Conservation (phyloP, 139 green algal genomes). For the Closterium sp. region DNA sequence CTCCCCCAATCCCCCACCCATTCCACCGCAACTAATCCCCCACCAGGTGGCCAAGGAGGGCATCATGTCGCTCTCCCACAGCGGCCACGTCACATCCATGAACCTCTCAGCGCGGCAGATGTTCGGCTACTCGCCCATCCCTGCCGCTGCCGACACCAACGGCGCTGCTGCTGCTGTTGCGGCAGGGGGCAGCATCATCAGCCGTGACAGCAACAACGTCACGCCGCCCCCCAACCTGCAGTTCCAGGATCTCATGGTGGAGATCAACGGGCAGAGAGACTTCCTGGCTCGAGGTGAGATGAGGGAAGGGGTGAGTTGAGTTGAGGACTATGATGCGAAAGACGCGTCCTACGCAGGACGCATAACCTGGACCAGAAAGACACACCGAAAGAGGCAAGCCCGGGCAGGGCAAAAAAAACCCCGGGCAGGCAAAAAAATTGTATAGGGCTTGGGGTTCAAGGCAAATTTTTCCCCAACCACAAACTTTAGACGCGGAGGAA, state of each 20-base stretch:
- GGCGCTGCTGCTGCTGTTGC: neutral
- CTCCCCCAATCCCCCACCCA: too few relatives aligned
- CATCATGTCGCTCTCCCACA: slow-evolving; percentile 12
- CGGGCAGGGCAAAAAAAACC: too few relatives aligned
- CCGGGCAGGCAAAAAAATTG: too few relatives aligned
- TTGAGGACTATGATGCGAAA: too few relatives aligned
- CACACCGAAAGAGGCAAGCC: too few relatives aligned
- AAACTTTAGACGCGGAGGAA: too few relatives aligned
- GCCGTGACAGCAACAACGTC: neutral
- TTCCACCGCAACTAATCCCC: too few relatives aligned
- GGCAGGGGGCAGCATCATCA: neutral
- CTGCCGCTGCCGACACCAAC: neutral
- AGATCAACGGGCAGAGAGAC: neutral
- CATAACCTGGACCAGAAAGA: too few relatives aligned
- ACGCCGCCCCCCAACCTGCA: slow-evolving; percentile 1
- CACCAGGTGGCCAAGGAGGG: slow-evolving; percentile 2
- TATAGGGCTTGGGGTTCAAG: too few relatives aligned
- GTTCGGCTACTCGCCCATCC: slow-evolving; percentile 2
- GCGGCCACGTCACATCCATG: slow-evolving; percentile 25
- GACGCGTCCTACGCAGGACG: too few relatives aligned
- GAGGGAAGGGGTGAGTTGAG: neutral
- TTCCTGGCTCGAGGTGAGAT: slow-evolving; percentile 15
- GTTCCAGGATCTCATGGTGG: slow-evolving; percentile 1
- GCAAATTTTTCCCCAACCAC: too few relatives aligned
- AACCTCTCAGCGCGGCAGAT: slow-evolving; percentile 22